Base-by-base conservation (phyloP, 2,329 filamentous ascomycete genomes). In the Aspergillus tubingensis region DNA sequence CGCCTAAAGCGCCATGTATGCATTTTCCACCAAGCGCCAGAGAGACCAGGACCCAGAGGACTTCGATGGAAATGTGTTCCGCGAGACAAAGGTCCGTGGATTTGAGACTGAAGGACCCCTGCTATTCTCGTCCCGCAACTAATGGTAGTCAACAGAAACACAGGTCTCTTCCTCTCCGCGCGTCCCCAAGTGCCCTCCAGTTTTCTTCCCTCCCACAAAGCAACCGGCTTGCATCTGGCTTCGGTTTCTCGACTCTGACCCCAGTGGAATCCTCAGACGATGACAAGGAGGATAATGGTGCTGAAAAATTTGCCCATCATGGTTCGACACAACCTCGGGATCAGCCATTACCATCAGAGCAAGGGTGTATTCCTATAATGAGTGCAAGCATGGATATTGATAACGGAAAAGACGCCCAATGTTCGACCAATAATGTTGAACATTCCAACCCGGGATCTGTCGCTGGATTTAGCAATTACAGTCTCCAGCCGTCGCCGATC, bases 1-100 rank as follows among this genome's bases (percentile, higher is more conserved):
- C 43, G 32, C 30, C 15, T 38, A 53, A 23, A 49, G 27, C 49
- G 36, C 36, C 47, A 73, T 74, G 72, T 68, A 67, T 48, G 55
- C 54, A 25, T 61, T 63, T 48, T 55, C 66, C 17, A 52, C 58
- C 32, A 74, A 74, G 58, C 70, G 72, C 41, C 68, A 53, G 41
- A 67, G 72, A 57, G 70, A 70, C 10, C 41, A 89, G 74, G 62
- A 78, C 84, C 67, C 86, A 79, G 72, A 90, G 85, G 64, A 89
- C 81, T 73, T 90, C 86, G 62, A 84, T 74, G n/a, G 90, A n/a
- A 54, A 51, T 32, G 44, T 48, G n/a, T 25, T 56, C 25, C 68
- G 60, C 54, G 70, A 66, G 47, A 66, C 54, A 19, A 74, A 74
- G 70, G 72, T 73, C 59, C 7, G 62, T 66, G 17, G 11, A 36